Evolutionary conservation across 2,329 filamentous ascomycete genomes (phyloP), one percentile per base, ranked within the genome.

Genomic region (Aspergillus carbonarius): DNA sequence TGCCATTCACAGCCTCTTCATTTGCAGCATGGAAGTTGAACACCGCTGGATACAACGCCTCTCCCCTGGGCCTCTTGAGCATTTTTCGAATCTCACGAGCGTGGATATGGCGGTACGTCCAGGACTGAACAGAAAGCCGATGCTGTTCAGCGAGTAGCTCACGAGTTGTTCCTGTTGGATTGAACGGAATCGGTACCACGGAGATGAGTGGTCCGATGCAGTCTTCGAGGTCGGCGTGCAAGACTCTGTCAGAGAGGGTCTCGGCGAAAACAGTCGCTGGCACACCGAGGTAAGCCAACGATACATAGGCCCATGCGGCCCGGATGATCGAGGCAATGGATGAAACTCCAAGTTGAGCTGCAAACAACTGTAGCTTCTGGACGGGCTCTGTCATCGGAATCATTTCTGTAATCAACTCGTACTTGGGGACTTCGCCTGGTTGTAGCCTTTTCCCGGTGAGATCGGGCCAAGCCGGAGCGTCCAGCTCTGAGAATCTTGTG

Each of bases 181-280:
- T 47, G 57, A 74, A 74, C 3, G 72, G 72, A 30, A 74, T 65
- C 15, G 73, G 72, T 1, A 75, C 62, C 15, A 74, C 72, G 4
- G 69, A 71, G 15, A 74, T 67, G 7, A 75, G 59, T 3, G 73
- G 73, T 0, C 71, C 73, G 37, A 75, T 60, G 5, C 66, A 64
- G 20, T 66, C 63, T 47, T 69, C 68, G 17, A 75, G 60, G 8
- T 61, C 54, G 9, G 66, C 49, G 20, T 70, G 63, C 17, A 74
- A 55, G 9, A 71, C 63, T 34, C 73, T 69, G 20, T 68, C 68
- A 8, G 72, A 74, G 15, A 70, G 63, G 4, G 71, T 74, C 59
- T 74, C 72, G 9, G 65, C 72, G 39, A 73, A 71, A 2, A 74
- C 68, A 13, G 65, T 63, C 13, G 60, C 65, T 10, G 67, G 67